phyloP scores from a whole-genome alignment of 2,329 filamentous ascomycete genomes.

The Triangularia verruculosa region DNA sequence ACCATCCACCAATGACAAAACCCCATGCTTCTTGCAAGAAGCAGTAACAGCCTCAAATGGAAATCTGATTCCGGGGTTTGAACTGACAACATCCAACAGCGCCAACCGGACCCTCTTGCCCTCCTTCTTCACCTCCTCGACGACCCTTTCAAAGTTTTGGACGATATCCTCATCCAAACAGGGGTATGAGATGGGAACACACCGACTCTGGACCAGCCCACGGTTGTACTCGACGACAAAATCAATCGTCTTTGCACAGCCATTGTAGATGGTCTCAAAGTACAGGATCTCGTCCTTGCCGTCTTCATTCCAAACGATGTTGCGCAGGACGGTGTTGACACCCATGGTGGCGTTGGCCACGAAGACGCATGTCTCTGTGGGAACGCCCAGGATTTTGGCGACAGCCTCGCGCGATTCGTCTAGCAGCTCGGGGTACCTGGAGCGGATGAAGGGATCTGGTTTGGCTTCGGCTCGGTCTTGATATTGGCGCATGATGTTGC shows the following conservation, averaged over 20 bases:
- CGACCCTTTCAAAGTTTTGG: conserved; percentile 54
- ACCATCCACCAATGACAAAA: conserved; percentile 76
- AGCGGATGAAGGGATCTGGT: conserved; percentile 76
- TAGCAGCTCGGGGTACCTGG: conserved; percentile 60
- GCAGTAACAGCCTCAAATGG: conserved; percentile 69
- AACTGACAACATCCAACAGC: conserved; percentile 77
- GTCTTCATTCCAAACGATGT: conserved; percentile 62
- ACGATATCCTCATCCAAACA: conserved; percentile 67
- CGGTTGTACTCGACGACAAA: conserved; percentile 66
- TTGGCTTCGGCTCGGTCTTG: conserved; percentile 64
- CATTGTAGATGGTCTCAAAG: conserved; percentile 76
- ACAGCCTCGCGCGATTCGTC: conserved; percentile 63
- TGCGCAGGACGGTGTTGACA: conserved; percentile 76
- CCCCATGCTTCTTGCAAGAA: conserved; percentile 62
- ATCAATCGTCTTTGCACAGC: conserved; percentile 69
- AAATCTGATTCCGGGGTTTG: conserved; percentile 72
- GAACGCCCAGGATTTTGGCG: conserved; percentile 63
- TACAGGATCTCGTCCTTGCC: conserved; percentile 76
- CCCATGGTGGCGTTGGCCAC: conserved; percentile 78
- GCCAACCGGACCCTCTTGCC: conserved; percentile 66
- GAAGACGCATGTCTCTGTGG: conserved; percentile 66
- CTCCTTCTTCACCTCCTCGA: conserved; percentile 48
- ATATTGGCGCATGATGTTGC: conserved; percentile 57
- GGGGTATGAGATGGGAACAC: conserved; percentile 66
- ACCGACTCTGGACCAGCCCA: conserved; percentile 42